These are phyloP conservation scores for Hypoxylon sp. DNA, from an alignment of 2,329 filamentous ascomycete species.

Conservation along the genomic window DNA sequence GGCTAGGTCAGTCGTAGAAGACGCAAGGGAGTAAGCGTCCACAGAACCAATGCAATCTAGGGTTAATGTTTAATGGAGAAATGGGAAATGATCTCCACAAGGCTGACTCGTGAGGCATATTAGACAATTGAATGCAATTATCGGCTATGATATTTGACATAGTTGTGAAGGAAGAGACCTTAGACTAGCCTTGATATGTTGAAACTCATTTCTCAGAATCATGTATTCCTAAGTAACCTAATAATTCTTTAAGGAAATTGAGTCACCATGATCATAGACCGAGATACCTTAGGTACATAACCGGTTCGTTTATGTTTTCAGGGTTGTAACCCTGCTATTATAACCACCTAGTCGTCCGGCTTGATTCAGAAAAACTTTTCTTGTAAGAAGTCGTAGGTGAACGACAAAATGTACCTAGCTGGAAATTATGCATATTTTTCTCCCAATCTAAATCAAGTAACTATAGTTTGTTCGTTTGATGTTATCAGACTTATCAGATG, in stretches of 20 bases:
- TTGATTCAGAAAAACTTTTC: no score
- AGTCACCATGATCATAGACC: not conserved
- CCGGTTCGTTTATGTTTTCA: no score
- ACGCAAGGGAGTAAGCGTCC: not conserved
- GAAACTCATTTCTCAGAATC: not conserved
- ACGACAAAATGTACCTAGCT: no score
- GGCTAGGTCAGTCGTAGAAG: not conserved
- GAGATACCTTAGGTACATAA: no score
- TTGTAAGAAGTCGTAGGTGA: no score
- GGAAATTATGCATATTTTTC: no score
- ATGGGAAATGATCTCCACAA: not conserved
- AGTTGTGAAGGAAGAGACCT: not conserved
- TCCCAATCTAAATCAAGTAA: no score
- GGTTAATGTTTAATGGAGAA: not conserved
- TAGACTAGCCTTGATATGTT: not conserved
- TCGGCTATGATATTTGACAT: not conserved
- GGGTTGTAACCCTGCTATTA: no score
- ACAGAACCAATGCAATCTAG: not conserved
- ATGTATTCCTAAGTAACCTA: not conserved
- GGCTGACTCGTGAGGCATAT: conserved; percentile 4
- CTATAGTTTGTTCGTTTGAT: no score
- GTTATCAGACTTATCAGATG: not conserved
- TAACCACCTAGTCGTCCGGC: no score
- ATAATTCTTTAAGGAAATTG: not conserved
- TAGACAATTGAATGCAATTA: not conserved